Evolutionary conservation across 495 filamentous ascomycete genomes (phyloP).

Genomic region (Glonium stellatum): DNA sequence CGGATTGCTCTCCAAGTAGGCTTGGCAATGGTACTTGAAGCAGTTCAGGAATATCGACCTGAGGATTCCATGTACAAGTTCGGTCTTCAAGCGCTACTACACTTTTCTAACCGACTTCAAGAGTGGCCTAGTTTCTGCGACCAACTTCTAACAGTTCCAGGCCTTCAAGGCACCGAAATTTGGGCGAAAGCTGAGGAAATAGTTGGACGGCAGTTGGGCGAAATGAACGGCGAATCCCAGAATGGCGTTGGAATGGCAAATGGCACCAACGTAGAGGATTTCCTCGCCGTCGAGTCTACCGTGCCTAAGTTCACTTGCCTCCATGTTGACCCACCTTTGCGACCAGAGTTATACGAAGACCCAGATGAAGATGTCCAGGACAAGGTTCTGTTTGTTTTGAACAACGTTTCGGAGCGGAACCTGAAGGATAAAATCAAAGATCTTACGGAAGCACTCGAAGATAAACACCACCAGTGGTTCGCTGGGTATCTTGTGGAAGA

Average conservation of each 20-base stretch:
- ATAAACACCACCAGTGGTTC: constrained; percentile 90
- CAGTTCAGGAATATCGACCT: constrained; percentile 72
- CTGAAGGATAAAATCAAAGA: constrained; percentile 73
- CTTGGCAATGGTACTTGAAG: constrained; percentile 91
- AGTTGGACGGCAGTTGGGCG: constrained; percentile 49
- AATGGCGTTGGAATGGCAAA: constrained; percentile 53
- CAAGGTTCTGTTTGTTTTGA: constrained; percentile 89
- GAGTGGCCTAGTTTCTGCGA: constrained; percentile 92
- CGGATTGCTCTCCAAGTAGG: constrained; percentile 86
- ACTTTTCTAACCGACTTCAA: constrained; percentile 69
- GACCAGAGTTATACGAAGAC: constrained; percentile 59
- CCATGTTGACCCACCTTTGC: constrained; percentile 60
- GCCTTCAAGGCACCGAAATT: constrained; percentile 75
- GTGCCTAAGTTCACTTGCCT: constrained; percentile 62
- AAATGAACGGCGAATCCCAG: constrained; percentile 36
- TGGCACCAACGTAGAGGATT: constrained; percentile 56
- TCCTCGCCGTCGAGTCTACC: constrained; percentile 45
- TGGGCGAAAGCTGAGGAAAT: constrained; percentile 77
- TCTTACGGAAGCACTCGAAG: constrained; percentile 67
- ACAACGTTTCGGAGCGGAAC: constrained; percentile 89
- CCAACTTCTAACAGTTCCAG: constrained; percentile 69
- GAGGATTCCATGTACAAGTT: constrained; percentile 96
- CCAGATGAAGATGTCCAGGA: constrained; percentile 80
- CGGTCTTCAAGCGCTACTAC: constrained; percentile 89
- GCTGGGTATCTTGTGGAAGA: constrained; percentile 92